phyloP scores from a whole-genome alignment of 139 green algal species.

The Chlamydomonas urium region DNA sequence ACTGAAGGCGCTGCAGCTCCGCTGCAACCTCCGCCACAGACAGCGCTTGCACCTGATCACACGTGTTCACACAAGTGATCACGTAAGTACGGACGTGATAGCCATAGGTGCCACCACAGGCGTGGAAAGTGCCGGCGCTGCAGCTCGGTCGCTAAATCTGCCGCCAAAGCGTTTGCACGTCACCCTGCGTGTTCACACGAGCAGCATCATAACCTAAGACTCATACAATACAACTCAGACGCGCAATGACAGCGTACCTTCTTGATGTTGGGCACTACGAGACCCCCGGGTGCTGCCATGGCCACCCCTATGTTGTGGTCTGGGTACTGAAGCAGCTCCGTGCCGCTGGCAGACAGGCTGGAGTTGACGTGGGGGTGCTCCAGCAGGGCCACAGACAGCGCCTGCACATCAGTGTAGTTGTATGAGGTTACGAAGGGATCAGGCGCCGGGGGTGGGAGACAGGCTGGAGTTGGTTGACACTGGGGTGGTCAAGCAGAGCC shows the following conservation, averaged over 20 bases:
- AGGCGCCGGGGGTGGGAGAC: slow-evolving; percentile 13
- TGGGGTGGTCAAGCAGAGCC: slow-evolving; percentile 60
- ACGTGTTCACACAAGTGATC: not conserved
- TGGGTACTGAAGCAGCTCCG: slow-evolving; percentile 30
- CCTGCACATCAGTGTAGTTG: slow-evolving; percentile 11
- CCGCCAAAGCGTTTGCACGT: too few species aligned
- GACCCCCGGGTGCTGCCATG: slow-evolving; percentile 76
- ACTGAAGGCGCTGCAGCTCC: slow-evolving; percentile 69
- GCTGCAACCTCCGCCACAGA: slow-evolving; percentile 51
- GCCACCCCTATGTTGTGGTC: slow-evolving; percentile 88
- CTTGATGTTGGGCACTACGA: slow-evolving; percentile 86
- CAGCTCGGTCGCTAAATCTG: too few species aligned
- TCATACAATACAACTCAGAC: too few species aligned
- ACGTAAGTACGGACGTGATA: too few species aligned
- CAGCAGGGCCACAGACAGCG: slow-evolving; percentile 62
- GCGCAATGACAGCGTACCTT: too few species aligned
- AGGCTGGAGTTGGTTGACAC: slow-evolving; percentile 63
- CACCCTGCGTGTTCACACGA: too few species aligned
- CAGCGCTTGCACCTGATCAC: not conserved
- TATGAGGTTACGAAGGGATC: too few species aligned
- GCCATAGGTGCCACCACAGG: too few species aligned
- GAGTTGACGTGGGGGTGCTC: slow-evolving; percentile 74
- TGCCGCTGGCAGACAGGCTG: slow-evolving; percentile 30
- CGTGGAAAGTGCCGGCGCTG: too few species aligned
- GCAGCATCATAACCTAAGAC: too few species aligned